These are phyloP conservation scores for Exophiala sideris DNA, from an alignment of 2,329 filamentous ascomycete genomes.

Conservation along the genomic window DNA sequence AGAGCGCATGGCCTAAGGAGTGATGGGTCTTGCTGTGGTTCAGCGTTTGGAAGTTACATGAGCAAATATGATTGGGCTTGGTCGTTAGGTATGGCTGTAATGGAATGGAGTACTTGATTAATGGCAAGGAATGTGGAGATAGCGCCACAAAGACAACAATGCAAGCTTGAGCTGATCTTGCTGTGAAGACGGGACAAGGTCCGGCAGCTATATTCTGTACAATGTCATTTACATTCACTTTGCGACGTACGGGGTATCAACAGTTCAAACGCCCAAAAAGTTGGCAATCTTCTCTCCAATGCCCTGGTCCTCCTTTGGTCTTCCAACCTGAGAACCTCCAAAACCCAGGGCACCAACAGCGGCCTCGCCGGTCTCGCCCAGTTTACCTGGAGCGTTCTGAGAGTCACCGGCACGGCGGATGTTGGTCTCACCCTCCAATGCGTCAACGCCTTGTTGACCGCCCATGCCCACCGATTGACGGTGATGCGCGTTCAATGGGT, in stretches of 20 bases:
- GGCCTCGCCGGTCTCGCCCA: slow-evolving; percentile 5
- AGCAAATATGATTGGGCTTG: too few species aligned
- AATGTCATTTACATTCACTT: too few species aligned
- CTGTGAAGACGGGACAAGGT: too few species aligned
- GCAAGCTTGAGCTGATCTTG: neutral
- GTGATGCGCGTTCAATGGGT: slow-evolving; percentile 5
- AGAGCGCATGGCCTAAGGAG: neutral
- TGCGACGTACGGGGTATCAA: too few species aligned
- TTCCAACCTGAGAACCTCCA: slow-evolving; percentile 8
- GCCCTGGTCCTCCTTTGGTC: slow-evolving; percentile 16
- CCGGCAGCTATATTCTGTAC: too few species aligned
- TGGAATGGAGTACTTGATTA: too few species aligned
- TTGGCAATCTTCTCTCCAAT: slow-evolving; percentile 16
- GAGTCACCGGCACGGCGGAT: neutral
- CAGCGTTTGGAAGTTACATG: too few species aligned
- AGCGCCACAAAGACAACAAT: neutral
- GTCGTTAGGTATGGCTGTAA: too few species aligned
- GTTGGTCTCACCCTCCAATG: neutral
- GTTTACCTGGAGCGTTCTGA: slow-evolving; percentile 15
- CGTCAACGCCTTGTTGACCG: neutral
- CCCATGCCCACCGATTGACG: slow-evolving; percentile 1
- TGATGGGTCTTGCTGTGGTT: neutral
- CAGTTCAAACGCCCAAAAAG: slow-evolving; percentile 8
- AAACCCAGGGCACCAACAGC: slow-evolving; percentile 10
- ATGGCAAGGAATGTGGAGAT: too few species aligned